phyloP scores from a whole-genome alignment of 2,329 filamentous ascomycete species.

The Xylariaceae sp. region DNA sequence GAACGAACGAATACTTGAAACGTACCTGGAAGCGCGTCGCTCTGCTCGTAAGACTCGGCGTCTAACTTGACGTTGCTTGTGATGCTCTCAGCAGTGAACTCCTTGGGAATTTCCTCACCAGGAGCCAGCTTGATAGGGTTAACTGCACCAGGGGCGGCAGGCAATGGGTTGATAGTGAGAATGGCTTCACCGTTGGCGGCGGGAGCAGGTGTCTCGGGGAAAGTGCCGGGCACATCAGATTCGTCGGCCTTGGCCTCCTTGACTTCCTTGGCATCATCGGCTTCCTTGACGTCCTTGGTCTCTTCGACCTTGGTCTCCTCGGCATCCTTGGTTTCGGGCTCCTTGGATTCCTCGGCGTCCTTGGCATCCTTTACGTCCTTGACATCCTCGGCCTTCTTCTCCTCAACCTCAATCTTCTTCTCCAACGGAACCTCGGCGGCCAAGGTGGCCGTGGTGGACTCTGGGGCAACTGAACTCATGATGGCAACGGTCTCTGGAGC shows the following conservation, averaged over 20 bases:
- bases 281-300: neutral
- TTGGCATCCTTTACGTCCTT: neutral
- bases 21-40: constrained; percentile 55
- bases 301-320: constrained; percentile 9
- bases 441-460: constrained; percentile 66
- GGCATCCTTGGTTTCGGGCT: neutral
- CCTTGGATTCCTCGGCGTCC: constrained; percentile 8
- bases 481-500: constrained; percentile 45
- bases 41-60: constrained; percentile 80
- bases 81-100: constrained; percentile 60
- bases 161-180: constrained; percentile 57
- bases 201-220: constrained; percentile 63
- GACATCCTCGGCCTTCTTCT: constrained; percentile 14
- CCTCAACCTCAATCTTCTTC: constrained; percentile 38
- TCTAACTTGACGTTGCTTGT: constrained; percentile 72
- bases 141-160: constrained; percentile 57
- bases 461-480: constrained; percentile 63
- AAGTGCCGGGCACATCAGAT: constrained; percentile 58
- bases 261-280: neutral
- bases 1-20: neutral
- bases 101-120: constrained; percentile 74
- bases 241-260: neutral
- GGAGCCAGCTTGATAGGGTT: constrained; percentile 78
- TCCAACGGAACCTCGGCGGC: constrained; percentile 62
- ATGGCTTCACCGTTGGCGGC: constrained; percentile 35